Percentiles rank a stretch among this genome's conserved stretches.
Conservation (phyloP, 768 basidiomycete species). For the Atractiella rhizophila region DNA sequence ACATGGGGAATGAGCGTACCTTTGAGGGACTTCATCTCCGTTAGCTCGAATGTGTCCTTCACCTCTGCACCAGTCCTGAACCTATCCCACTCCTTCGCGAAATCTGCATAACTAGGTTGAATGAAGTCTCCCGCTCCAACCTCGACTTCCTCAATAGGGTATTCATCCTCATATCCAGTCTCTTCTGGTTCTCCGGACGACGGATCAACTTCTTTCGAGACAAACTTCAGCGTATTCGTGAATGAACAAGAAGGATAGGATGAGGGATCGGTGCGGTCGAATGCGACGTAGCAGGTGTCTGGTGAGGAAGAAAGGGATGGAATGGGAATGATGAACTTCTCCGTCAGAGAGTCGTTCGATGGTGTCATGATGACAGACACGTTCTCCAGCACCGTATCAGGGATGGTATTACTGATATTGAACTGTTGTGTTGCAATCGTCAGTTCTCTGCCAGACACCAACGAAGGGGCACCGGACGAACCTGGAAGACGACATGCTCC, state of each 20-base stretch:
- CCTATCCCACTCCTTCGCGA: slow-evolving; percentile 85
- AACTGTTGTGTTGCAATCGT: slow-evolving; percentile 32
- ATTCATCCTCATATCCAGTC: slow-evolving; percentile 98
- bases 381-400: slow-evolving; percentile 80
- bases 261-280: slow-evolving; percentile 53
- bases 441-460: neutral
- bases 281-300: slow-evolving; percentile 76
- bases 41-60: slow-evolving; percentile 80
- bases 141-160: slow-evolving; percentile 87
- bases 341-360: slow-evolving; percentile 46
- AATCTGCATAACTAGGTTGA: slow-evolving; percentile 75
- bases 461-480: slow-evolving; percentile 21
- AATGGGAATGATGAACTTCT: slow-evolving; percentile 82
- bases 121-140: slow-evolving; percentile 85
- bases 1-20: slow-evolving; percentile 29
- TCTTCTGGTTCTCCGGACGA: slow-evolving; percentile 83
- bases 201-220: slow-evolving; percentile 93
- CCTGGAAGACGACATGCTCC: slow-evolving; percentile 91
- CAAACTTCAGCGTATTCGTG: slow-evolving; percentile 70
- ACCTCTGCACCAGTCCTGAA: slow-evolving; percentile 47
- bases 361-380: slow-evolving; percentile 83
- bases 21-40: slow-evolving; percentile 77
- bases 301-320: slow-evolving; percentile 47
- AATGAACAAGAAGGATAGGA: slow-evolving; percentile 63
- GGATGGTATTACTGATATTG: slow-evolving; percentile 88